phyloP scores from a whole-genome alignment of 1,139 yeast species.

The Kluyveromyces sp. region DNA sequence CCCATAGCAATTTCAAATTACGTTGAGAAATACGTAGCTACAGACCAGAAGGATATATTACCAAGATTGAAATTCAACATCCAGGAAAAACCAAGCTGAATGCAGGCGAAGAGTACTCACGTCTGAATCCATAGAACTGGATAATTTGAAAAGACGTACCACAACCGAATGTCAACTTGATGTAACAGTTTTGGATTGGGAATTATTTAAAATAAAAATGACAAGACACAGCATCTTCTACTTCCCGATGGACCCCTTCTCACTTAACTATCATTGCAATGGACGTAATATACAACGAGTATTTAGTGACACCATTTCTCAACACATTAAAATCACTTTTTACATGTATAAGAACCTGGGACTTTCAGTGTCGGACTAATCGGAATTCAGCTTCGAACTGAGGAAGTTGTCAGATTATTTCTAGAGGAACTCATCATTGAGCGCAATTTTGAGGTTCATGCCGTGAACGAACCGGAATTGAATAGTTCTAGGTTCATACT shows the following conservation, averaged over 20 bases:
- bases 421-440: conserved; percentile 23
- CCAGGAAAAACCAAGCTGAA: conserved; percentile 18
- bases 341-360: conserved; percentile 5
- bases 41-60: conserved; percentile 29
- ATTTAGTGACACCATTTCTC: conserved; percentile 26
- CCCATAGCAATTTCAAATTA: conserved; percentile 24
- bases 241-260: conserved; percentile 8
- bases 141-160: conserved; percentile 3
- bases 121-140: background rate
- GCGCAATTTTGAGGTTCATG: conserved; percentile 13
- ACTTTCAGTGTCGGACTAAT: conserved; percentile 11
- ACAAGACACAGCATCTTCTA: conserved; percentile 5
- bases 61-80: conserved; percentile 22
- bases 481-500: conserved; percentile 19
- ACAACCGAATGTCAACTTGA: conserved; percentile 15
- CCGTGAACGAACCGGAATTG: conserved; percentile 12
- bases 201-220: conserved; percentile 10
- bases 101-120: conserved; percentile 5
- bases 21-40: conserved; percentile 22
- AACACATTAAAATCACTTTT: conserved; percentile 16
- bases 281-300: conserved; percentile 31
- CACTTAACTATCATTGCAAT: conserved; percentile 23
- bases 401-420: conserved; percentile 23
- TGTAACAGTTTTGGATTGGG: conserved; percentile 27
- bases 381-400: conserved; percentile 28